Evolutionary conservation across 192 early-diverging fungal species (phyloP).

Genomic region (Coemansia sp.): DNA sequence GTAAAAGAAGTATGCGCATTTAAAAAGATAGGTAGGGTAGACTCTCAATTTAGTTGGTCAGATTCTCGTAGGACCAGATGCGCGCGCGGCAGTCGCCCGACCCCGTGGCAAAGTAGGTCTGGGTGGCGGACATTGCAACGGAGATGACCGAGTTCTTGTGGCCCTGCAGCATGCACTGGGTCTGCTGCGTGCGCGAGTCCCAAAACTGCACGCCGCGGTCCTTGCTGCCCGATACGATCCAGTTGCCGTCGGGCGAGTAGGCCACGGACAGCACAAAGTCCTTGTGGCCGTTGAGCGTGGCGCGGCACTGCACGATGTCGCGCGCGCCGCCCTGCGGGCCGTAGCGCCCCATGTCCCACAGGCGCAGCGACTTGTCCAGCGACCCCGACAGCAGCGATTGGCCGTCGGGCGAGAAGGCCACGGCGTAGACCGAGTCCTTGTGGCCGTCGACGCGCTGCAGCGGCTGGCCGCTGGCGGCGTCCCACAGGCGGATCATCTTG

Average conservation of each 20-base stretch:
- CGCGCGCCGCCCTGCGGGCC: slow-evolving; percentile 24
- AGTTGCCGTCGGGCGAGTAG: slow-evolving; percentile 79
- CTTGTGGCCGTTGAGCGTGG: slow-evolving; percentile 68
- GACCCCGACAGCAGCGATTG: slow-evolving; percentile 89
- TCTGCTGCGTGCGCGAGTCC: slow-evolving; percentile 76
- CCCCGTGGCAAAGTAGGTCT: slow-evolving; percentile 93
- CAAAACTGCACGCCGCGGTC: slow-evolving; percentile 94
- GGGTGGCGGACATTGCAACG: slow-evolving; percentile 80
- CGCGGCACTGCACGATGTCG: slow-evolving; percentile 41
- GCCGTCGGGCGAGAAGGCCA: slow-evolving; percentile 94
- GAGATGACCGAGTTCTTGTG: slow-evolving; percentile 99
- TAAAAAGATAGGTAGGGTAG: neutral
- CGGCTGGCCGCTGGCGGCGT: slow-evolving; percentile 65
- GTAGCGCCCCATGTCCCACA: slow-evolving; percentile 82
- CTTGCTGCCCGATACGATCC: slow-evolving; percentile 92
- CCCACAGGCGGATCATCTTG: slow-evolving; percentile 93
- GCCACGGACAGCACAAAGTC: slow-evolving; percentile 99
- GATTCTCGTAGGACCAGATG: slow-evolving; percentile 84
- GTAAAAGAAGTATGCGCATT: neutral
- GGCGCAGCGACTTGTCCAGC: slow-evolving; percentile 87
- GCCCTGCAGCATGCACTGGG: slow-evolving; percentile 83
- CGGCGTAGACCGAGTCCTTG: slow-evolving; percentile 94
- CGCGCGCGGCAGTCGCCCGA: slow-evolving; percentile 92
- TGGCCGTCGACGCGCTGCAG: slow-evolving; percentile 93
- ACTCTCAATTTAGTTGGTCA: slow-evolving; percentile 17